Percentiles rank a stretch among this genome's conserved stretches.
These are phyloP conservation scores for Lodderomyces theae DNA, from an alignment of 1,139 yeast genomes.

Conservation along the genomic window DNA sequence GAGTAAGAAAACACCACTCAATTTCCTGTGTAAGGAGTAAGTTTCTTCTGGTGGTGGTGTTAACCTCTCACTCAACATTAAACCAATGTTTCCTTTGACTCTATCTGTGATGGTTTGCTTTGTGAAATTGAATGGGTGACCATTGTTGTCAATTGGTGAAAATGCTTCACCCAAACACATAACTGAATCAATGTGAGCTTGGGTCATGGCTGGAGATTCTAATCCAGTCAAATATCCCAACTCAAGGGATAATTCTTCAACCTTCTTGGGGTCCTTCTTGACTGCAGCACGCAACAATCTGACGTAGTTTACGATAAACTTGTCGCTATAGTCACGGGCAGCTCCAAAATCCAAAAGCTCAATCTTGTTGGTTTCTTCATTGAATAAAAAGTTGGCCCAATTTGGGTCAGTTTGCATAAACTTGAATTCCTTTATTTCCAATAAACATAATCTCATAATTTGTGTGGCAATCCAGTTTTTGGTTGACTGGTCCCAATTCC, in stretches of 20 bases:
- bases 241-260: conserved; percentile 62
- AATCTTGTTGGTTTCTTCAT: conserved; percentile 58
- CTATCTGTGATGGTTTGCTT: conserved; percentile 91
- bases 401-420: conserved; percentile 99
- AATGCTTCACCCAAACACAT: conserved; percentile 93
- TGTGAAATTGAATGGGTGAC: conserved; percentile 63
- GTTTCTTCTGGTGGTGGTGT: conserved; percentile 99
- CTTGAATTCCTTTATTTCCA: conserved; percentile 78
- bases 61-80: conserved; percentile 87
- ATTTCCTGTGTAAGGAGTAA: conserved; percentile 87
- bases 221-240: conserved; percentile 91
- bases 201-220: conserved; percentile 82
- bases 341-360: conserved; percentile 96
- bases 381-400: conserved; percentile 96
- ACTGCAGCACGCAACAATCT: conserved; percentile 77
- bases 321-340: conserved; percentile 67
- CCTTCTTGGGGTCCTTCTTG: conserved; percentile 59
- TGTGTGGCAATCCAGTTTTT: conserved; percentile 80
- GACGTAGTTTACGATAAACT: conserved; percentile 69
- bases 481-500: conserved; percentile 70
- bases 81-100: conserved; percentile 77
- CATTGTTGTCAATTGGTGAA: conserved; percentile 48
- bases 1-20: conserved; percentile 88
- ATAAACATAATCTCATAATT: conserved; percentile 81
- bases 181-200: conserved; percentile 90